Conservation (phyloP, 768 basidiomycete species). For the Xerocomus spinulosus region DNA sequence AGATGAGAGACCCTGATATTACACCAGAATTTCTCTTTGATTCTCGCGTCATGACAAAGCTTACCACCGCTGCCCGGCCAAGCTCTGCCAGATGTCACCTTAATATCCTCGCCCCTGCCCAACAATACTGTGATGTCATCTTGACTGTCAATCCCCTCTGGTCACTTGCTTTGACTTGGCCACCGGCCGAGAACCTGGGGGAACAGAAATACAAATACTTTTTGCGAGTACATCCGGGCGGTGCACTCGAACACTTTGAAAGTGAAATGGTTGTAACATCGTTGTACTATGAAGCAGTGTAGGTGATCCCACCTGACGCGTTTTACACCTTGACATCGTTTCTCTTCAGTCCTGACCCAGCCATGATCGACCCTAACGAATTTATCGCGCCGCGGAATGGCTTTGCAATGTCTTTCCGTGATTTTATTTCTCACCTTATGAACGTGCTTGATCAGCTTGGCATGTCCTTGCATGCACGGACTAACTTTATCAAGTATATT, state of each 20-base stretch:
- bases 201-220: constrained; percentile 81
- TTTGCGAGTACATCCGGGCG: constrained; percentile 77
- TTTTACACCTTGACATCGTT: constrained; percentile 1
- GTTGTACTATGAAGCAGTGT: constrained; percentile 84
- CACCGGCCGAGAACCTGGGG: constrained; percentile 61
- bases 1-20: constrained; percentile 59
- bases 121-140: constrained; percentile 78
- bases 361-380: constrained; percentile 71
- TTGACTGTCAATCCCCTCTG: constrained; percentile 68
- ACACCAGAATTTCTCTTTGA: constrained; percentile 71
- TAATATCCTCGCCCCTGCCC: constrained; percentile 63
- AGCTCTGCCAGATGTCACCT: constrained; percentile 72
- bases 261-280: constrained; percentile 75
- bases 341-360: constrained; percentile 63
- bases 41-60: constrained; percentile 69
- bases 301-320: constrained; percentile 27
- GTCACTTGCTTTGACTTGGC: constrained; percentile 75
- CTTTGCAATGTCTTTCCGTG: constrained; percentile 77
- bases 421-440: constrained; percentile 78
- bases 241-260: constrained; percentile 83
- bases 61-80: constrained; percentile 71
- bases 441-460: constrained; percentile 82
- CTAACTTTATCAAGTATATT: constrained; percentile 73
- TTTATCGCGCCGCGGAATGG: constrained; percentile 80
- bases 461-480: constrained; percentile 76